These are phyloP conservation scores for Lasiodiplodia hormozganensis DNA, from an alignment of 2,329 filamentous ascomycete species.

Conservation along the genomic window DNA sequence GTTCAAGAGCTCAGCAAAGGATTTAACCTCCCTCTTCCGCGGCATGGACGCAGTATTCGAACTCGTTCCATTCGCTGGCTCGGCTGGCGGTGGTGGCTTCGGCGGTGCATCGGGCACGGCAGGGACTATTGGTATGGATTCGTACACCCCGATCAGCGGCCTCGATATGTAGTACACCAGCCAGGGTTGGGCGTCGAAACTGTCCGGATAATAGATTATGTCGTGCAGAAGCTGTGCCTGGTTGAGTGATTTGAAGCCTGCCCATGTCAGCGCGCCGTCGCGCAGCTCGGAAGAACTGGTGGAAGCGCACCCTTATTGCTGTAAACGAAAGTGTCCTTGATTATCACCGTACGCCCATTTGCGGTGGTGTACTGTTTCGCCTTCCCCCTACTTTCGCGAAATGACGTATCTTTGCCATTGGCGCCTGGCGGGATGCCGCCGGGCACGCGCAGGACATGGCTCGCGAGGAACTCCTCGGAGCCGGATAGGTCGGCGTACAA, in stretches of 20 bases:
- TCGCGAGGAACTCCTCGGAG: slow-evolving; percentile 93
- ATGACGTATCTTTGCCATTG: slow-evolving; percentile 58
- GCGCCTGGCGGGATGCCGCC: slow-evolving; percentile 55
- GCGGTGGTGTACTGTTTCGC: slow-evolving; percentile 92
- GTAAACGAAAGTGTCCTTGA: slow-evolving; percentile 92
- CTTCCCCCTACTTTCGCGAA: slow-evolving; percentile 89
- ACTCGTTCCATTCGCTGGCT: slow-evolving; percentile 32
- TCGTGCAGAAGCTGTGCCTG: slow-evolving; percentile 89
- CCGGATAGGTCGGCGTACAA: slow-evolving; percentile 80
- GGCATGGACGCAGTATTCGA: slow-evolving; percentile 54
- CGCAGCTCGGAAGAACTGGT: slow-evolving; percentile 30
- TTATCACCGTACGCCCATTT: slow-evolving; percentile 90
- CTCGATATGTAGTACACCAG: slow-evolving; percentile 94
- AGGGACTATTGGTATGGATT: slow-evolving; percentile 74
- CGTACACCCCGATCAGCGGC: slow-evolving; percentile 83
- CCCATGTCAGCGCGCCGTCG: slow-evolving; percentile 27
- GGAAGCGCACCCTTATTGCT: slow-evolving; percentile 82
- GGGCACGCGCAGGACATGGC: slow-evolving; percentile 92
- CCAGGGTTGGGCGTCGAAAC: slow-evolving; percentile 91
- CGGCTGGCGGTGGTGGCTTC: slow-evolving; percentile 40
- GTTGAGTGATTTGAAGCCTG: slow-evolving; percentile 89
- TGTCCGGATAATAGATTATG: slow-evolving; percentile 85
- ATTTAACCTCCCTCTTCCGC: slow-evolving; percentile 88
- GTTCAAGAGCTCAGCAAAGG: slow-evolving; percentile 86
- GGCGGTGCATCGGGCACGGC: slow-evolving; percentile 60